These are phyloP conservation scores for Quercus alba DNA, from an alignment of 306 rosid species.

Conservation along the genomic window DNA sequence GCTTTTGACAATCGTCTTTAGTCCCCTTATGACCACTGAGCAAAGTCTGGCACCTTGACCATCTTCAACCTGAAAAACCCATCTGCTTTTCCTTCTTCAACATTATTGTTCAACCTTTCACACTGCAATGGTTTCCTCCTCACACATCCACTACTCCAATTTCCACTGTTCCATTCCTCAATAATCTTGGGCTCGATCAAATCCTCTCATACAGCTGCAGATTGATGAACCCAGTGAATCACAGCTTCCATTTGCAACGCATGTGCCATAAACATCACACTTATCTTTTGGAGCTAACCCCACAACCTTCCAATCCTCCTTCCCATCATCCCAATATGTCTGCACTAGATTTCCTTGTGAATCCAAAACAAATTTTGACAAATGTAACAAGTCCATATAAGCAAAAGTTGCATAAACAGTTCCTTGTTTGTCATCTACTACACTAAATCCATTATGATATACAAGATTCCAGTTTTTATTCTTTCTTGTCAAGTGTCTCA, in stretches of 20 bases:
- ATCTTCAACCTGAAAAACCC: slow-evolving; percentile 8
- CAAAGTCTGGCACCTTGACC: slow-evolving; percentile 29
- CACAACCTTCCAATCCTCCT: too few relatives aligned
- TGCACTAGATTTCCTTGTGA: background rate
- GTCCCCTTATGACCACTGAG: background rate
- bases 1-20: background rate
- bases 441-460: background rate
- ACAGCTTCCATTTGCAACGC: slow-evolving; percentile 20
- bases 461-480: background rate
- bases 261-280: slow-evolving; percentile 10
- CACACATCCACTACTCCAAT: slow-evolving; percentile 29
- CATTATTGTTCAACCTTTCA: background rate
- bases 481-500: too few relatives aligned
- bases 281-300: background rate
- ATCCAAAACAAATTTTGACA: background rate
- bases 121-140: slow-evolving; percentile 15
- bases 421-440: background rate
- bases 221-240: background rate
- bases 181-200: background rate
- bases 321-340: background rate
- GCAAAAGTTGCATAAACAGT: background rate
- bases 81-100: slow-evolving; percentile 3
- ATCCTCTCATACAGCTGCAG: slow-evolving; percentile 34
- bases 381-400: background rate
- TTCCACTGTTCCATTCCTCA: background rate